Evolutionary conservation across 179 eudicot genomes (phyloP), one percentile per base, ranked within the genome.

Genomic region (Monotropa hypopitys): DNA sequence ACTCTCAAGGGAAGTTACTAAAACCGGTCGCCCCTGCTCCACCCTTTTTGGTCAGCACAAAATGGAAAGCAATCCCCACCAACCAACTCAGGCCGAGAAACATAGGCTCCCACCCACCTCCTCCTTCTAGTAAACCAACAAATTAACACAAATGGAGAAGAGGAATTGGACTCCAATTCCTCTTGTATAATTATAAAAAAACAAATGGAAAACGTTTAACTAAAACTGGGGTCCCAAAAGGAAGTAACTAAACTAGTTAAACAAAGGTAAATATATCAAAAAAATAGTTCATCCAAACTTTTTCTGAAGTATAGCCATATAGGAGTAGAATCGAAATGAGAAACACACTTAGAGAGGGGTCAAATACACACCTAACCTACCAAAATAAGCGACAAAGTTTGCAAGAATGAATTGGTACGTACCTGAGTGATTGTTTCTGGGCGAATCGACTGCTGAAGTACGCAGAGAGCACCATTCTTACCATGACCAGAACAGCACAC

Each of bases 401-500:
- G 23, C 45, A 50, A 30, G 66, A 59, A 59, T 26, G 66, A n/a
- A 35, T 26, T 18, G 6, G 26, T 13, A 26, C 74, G 67, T 75
- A 91, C 98, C 90, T 96, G 97, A 79, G 98, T 93, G 35, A 91
- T 90, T 78, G 85, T 87, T 74, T 93, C 98, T 46, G 99, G 98
- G 47, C 99, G 96, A 54, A 96, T 80, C 53, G 99, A 93, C 74
- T 87, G 88, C 83, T 96, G 99, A 83, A 96, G 98, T 81, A 93
- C 85, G 70, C 87, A 90, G 28, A 96, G 94, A 76, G 98, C 87
- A 69, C 99, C 99, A 86, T 96, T 94, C 83, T 96, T 96, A 42
- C 99, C 99, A 87, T 96, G 99, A 66, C 99, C 99, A 81, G 99
- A 96, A 84, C 99, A 96, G 84, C 97, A 91, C 54, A 91, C 99